These are phyloP conservation scores for Luffa aegyptiaca DNA, from an alignment of 306 rosid genomes.

Conservation along the genomic window DNA sequence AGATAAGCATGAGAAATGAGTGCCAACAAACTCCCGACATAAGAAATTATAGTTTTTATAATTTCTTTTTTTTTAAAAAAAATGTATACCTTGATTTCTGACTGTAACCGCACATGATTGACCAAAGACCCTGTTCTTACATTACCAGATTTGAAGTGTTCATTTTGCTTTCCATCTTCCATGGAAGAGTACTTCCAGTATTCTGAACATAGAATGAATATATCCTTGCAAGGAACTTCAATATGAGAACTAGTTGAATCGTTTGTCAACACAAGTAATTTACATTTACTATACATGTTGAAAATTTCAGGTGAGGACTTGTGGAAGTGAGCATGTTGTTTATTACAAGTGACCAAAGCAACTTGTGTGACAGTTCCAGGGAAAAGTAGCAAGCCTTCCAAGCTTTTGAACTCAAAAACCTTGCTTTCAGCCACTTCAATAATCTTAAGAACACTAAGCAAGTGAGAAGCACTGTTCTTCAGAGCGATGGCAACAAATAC, in stretches of 20 bases:
- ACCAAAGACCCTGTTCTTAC: conserved; percentile 23
- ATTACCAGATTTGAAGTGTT: conserved; percentile 25
- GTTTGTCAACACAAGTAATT: conserved; percentile 55
- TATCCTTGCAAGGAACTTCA: conserved; percentile 66
- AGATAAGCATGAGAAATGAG: neutral
- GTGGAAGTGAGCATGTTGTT: conserved; percentile 19
- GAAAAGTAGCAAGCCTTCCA: conserved; percentile 69
- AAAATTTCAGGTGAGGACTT: conserved; percentile 26
- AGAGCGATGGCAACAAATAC: conserved; percentile 37
- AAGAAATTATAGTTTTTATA: neutral
- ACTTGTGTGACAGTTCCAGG: conserved; percentile 70
- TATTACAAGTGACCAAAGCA: conserved; percentile 55
- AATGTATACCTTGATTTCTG: conserved; percentile 37
- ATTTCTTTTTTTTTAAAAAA: neutral
- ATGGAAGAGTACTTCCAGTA: conserved; percentile 32
- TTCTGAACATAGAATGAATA: conserved; percentile 44
- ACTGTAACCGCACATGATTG: conserved; percentile 22
- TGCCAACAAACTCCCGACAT: neutral
- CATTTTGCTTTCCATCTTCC: conserved; percentile 31
- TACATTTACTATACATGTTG: conserved; percentile 37
- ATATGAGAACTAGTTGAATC: conserved; percentile 56
- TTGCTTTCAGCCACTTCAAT: conserved; percentile 39
- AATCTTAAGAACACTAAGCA: conserved; percentile 45
- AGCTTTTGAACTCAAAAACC: conserved; percentile 45
- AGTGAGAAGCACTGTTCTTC: conserved; percentile 44